These are phyloP conservation scores for Begonia fuchsioides DNA, from an alignment of 306 rosid species.

Conservation along the genomic window DNA sequence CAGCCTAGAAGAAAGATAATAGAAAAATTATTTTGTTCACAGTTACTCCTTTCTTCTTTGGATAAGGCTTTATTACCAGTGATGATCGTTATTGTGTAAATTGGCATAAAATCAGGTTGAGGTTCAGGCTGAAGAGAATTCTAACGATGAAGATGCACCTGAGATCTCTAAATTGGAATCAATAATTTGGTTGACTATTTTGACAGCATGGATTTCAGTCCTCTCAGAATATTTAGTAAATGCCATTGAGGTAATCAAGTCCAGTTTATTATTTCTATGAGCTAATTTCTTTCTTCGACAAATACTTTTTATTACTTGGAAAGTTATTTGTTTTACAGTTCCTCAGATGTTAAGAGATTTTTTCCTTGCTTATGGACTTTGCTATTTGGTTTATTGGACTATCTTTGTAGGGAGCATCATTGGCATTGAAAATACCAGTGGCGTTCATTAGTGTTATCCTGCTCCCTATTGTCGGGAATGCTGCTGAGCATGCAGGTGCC, in stretches of 20 bases:
- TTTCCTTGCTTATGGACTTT: no score
- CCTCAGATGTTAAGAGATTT: no score
- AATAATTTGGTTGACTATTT: constrained; percentile 56
- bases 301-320: no score
- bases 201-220: constrained; percentile 60
- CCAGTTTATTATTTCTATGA: not conserved
- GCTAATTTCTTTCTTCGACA: no score
- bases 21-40: no score
- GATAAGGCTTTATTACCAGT: no score
- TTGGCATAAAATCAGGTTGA: constrained; percentile 32
- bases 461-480: constrained; percentile 62
- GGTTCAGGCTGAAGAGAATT: constrained; percentile 15
- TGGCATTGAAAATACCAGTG: constrained; percentile 32
- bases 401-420: constrained; percentile 49
- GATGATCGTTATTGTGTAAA: no score
- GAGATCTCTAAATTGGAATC: constrained; percentile 73
- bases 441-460: constrained; percentile 55
- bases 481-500: constrained; percentile 60
- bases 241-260: constrained; percentile 45
- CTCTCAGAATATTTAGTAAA: constrained; percentile 62
- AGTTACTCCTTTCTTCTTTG: no score
- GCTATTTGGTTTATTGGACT: not conserved
- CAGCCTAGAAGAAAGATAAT: not conserved
- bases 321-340: no score
- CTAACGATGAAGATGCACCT: constrained; percentile 39